Conservation (phyloP, 1,284 basidiomycete species). For the Phaffia rhodozyma region DNA sequence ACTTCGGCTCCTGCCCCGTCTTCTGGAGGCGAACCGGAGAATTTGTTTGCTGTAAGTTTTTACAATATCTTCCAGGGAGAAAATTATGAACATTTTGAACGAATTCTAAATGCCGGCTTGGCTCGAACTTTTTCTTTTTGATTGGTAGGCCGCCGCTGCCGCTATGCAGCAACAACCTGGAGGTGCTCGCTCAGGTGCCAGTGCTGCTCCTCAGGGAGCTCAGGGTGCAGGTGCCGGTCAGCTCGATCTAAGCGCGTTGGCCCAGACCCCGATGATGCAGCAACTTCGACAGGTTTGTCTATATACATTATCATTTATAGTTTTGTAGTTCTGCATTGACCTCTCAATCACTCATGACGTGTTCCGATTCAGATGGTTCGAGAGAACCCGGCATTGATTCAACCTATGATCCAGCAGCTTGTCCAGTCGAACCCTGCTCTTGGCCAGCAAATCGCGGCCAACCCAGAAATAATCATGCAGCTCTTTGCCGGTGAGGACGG, state of each 20-base stretch:
- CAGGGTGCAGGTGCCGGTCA: constrained; percentile 24
- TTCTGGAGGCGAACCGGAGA: constrained; percentile 33
- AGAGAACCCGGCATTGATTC: constrained; percentile 64
- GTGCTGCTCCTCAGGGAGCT: constrained; percentile 28
- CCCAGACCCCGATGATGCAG: constrained; percentile 50
- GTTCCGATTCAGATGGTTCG: constrained; percentile 43
- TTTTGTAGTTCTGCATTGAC: neutral
- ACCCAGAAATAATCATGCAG: constrained; percentile 59
- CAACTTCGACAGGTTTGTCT: constrained; percentile 44
- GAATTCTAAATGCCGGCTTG: neutral
- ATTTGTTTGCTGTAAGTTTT: constrained; percentile 35
- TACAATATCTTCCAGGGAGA: too few species aligned
- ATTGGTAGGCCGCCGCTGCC: constrained; percentile 11
- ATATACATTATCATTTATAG: constrained; percentile 19
- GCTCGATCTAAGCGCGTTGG: constrained; percentile 38
- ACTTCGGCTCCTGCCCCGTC: constrained; percentile 30
- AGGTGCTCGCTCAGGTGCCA: constrained; percentile 30
- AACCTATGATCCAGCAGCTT: constrained; percentile 72
- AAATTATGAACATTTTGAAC: neutral
- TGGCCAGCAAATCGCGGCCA: constrained; percentile 49
- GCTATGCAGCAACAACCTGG: constrained; percentile 26
- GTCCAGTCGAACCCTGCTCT: constrained; percentile 59
- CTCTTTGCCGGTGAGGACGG: constrained; percentile 43
- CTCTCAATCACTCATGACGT: neutral
- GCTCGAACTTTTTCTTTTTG: neutral